Evolutionary conservation across 345 rosid species (phyloP).

Genomic region (Streptanthus diversifolius): DNA sequence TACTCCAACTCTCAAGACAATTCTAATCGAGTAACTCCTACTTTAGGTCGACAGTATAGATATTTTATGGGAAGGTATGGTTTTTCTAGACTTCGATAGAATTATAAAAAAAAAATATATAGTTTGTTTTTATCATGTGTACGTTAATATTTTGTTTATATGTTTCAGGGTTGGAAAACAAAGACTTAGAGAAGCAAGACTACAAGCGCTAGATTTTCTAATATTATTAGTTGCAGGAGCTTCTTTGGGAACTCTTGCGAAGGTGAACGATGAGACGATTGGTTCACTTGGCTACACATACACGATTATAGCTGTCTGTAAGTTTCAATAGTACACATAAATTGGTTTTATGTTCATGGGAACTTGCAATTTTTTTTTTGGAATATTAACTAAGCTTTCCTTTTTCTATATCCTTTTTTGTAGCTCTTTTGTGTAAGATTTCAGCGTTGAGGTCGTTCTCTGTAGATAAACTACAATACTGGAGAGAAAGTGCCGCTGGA

Average conservation of each 20-base stretch:
- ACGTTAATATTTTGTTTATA: not conserved
- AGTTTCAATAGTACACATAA: conserved; percentile 29
- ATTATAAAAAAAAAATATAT: not conserved
- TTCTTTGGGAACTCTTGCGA: conserved; percentile 79
- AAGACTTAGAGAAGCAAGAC: conserved; percentile 73
- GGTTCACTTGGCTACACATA: conserved; percentile 71
- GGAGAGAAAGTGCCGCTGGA: conserved; percentile 78
- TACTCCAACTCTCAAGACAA: conserved; percentile 48
- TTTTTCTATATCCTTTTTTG: conserved; percentile 1
- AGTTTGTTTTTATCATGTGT: not conserved
- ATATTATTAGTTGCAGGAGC: conserved; percentile 86
- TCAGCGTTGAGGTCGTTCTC: conserved; percentile 77
- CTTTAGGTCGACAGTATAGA: conserved; percentile 59
- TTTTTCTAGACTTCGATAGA: not conserved
- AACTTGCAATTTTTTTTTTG: not conserved
- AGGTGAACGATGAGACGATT: conserved; percentile 75
- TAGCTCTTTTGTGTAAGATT: conserved; percentile 81
- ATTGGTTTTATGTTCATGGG: not conserved
- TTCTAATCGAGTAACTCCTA: conserved; percentile 66
- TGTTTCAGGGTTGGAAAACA: conserved; percentile 73
- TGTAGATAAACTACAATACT: conserved; percentile 63
- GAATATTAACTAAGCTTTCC: not conserved
- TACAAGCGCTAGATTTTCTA: conserved; percentile 62
- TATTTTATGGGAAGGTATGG: conserved; percentile 74
- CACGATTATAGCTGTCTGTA: conserved; percentile 84